These are phyloP conservation scores for Aphanomyces invadans DNA, from an alignment of 352 stramenopile genomes.

Conservation along the genomic window DNA sequence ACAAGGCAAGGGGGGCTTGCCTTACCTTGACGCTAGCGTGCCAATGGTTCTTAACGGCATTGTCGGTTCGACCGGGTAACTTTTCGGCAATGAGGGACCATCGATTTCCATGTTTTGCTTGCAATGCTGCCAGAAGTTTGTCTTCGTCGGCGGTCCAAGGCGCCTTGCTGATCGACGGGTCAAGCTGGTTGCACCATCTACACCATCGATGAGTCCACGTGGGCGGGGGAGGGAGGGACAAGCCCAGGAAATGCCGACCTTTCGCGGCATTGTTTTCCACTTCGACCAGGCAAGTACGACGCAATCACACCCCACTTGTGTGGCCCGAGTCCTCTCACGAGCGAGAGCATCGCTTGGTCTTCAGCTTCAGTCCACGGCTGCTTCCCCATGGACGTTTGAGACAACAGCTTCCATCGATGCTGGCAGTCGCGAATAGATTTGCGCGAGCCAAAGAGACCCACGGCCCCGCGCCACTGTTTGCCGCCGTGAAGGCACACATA, in stretches of 20 bases:
- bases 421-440: conserved; percentile 50
- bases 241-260: too few species aligned
- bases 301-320: conserved; percentile 61
- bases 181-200: conserved; percentile 83
- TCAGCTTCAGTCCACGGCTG: conserved; percentile 54
- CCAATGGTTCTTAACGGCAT: conserved; percentile 98
- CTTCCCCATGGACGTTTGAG: conserved; percentile 32
- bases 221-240: too few species aligned
- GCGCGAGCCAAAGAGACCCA: conserved; percentile 36
- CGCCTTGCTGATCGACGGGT: conserved; percentile 67
- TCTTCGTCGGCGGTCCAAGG: conserved; percentile 83
- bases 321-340: conserved; percentile 48
- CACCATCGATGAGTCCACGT: too few species aligned
- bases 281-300: conserved; percentile 18
- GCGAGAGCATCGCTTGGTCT: conserved; percentile 50
- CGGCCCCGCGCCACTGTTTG: conserved; percentile 75
- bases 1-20: not conserved
- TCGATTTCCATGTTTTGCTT: conserved; percentile 87
- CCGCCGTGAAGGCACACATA: conserved; percentile 63
- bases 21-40: conserved; percentile 31
- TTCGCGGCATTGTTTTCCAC: conserved; percentile 27
- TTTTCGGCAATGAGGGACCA: conserved; percentile 97
- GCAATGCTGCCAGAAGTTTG: conserved; percentile 68
- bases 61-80: conserved; percentile 92
- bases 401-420: conserved; percentile 56